A percentile compares a stretch with the other conserved stretches of the same genome.
Conservation (phyloP, 805 yeast species). For the Pichia gijzeniarum region DNA sequence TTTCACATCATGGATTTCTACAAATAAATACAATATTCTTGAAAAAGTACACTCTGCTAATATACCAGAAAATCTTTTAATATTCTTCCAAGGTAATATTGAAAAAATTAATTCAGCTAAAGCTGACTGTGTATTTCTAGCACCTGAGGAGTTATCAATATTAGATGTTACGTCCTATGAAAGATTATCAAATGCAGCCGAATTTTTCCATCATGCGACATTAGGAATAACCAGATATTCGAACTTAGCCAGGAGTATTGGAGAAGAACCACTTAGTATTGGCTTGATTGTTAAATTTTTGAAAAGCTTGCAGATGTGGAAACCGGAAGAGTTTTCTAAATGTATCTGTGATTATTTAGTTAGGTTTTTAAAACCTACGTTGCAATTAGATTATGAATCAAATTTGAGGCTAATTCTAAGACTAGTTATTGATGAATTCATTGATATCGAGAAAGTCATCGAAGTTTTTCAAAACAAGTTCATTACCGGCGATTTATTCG, state of each 20-base stretch:
- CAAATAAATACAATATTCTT: slow-evolving; percentile 14
- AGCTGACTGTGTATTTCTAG: slow-evolving; percentile 8
- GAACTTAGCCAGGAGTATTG: slow-evolving; percentile 18
- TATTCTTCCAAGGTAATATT: neutral
- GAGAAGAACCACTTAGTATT: slow-evolving; percentile 13
- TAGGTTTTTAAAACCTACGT: slow-evolving; percentile 25
- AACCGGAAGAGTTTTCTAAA: slow-evolving; percentile 26
- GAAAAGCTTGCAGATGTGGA: slow-evolving; percentile 34
- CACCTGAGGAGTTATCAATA: slow-evolving; percentile 17
- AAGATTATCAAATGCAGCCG: slow-evolving; percentile 28
- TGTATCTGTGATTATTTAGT: slow-evolving; percentile 22
- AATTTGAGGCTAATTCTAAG: slow-evolving; percentile 33
- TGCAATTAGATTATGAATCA: slow-evolving; percentile 31
- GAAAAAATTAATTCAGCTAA: neutral
- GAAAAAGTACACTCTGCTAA: slow-evolving; percentile 7
- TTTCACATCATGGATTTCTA: slow-evolving; percentile 18
- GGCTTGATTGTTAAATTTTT: slow-evolving; percentile 15
- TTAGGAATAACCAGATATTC: slow-evolving; percentile 24
- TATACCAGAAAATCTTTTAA: neutral
- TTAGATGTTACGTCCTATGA: slow-evolving; percentile 26
- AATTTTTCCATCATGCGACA: slow-evolving; percentile 24
- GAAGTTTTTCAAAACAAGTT: slow-evolving; percentile 22
- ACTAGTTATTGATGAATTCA: slow-evolving; percentile 33
- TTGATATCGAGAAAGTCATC: slow-evolving; percentile 29
- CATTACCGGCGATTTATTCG: slow-evolving; percentile 6